phyloP scores from a whole-genome alignment of 352 stramenopile genomes.

The Globisporangium alternatum region DNA sequence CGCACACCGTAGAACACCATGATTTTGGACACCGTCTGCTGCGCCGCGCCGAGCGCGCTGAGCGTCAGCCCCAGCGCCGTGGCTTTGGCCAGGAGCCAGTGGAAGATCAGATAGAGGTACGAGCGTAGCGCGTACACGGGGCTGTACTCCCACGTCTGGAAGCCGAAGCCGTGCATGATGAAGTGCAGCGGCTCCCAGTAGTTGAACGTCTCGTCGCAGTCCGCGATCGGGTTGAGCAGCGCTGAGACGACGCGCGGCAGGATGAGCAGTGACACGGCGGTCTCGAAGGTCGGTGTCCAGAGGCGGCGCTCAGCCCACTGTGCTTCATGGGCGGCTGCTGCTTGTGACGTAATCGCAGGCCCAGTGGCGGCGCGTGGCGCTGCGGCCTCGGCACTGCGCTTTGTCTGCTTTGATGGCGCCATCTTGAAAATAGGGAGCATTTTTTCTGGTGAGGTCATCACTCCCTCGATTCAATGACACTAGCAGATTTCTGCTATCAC shows the following conservation, averaged over 20 bases:
- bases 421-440: constrained; percentile 5
- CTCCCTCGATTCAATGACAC: background rate
- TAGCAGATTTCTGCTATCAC: background rate
- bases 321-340: background rate
- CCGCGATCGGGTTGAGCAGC: constrained; percentile 84
- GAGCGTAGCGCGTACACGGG: constrained; percentile 94
- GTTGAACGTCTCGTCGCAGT: constrained; percentile 99
- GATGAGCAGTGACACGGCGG: constrained; percentile 28
- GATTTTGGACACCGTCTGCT: constrained; percentile 46
- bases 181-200: constrained; percentile 99
- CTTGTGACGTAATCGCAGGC: background rate
- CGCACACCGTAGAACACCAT: constrained; percentile 91
- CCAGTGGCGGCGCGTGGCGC: background rate
- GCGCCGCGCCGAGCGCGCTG: constrained; percentile 21
- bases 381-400: background rate
- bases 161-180: constrained; percentile 90
- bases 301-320: constrained; percentile 9
- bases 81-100: constrained; percentile 53
- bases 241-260: constrained; percentile 43
- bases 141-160: constrained; percentile 91
- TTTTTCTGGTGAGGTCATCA: background rate
- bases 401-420: constrained; percentile 12
- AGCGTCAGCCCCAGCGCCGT: constrained; percentile 36
- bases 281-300: constrained; percentile 31
- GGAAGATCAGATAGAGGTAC: constrained; percentile 90